Evolutionary conservation across 106 monocot genomes (phyloP).

Genomic region (Dioscorea dumetorum): DNA sequence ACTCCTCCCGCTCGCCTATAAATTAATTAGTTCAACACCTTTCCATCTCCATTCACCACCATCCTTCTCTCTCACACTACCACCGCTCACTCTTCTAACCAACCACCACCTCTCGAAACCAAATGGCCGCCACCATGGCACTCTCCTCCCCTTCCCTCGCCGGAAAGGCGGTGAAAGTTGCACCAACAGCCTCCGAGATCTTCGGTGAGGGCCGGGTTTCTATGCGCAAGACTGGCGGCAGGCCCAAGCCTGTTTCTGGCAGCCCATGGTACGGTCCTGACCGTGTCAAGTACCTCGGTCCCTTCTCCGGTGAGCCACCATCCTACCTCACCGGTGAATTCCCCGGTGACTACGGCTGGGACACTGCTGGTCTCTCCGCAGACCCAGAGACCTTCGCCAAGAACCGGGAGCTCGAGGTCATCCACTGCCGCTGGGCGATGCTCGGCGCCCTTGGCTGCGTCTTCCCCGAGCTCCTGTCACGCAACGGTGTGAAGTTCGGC

Average conservation of each 20-base stretch:
- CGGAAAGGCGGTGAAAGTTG: constrained; percentile 15
- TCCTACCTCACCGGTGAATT: constrained; percentile 18
- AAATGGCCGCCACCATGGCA: constrained; percentile 24
- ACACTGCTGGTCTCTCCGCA: constrained; percentile 17
- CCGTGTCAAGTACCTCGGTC: constrained; percentile 25
- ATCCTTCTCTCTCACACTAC: too few relatives aligned
- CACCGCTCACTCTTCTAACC: too few relatives aligned
- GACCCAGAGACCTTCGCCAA: constrained; percentile 36
- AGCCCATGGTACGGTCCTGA: constrained; percentile 25
- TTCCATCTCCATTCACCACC: background rate
- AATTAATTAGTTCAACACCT: too few relatives aligned
- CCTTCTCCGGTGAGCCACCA: constrained; percentile 19
- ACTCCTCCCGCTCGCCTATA: background rate
- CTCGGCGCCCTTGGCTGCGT: constrained; percentile 23
- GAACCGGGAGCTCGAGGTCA: constrained; percentile 22
- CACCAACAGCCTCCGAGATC: constrained; percentile 11
- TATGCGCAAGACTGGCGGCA: constrained; percentile 18
- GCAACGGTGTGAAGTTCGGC: constrained; percentile 41
- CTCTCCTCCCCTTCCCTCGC: constrained; percentile 29
- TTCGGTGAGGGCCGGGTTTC: constrained; percentile 17
- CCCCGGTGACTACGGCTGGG: constrained; percentile 22
- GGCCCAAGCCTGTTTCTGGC: constrained; percentile 1
- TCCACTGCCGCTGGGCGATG: constrained; percentile 18
- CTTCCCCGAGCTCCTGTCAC: constrained; percentile 33
- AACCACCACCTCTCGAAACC: background rate